A percentile compares a stretch with the other conserved stretches of the same genome.
phyloP scores from a whole-genome alignment of 1,284 basidiomycete genomes.

The Ceratobasidium sp. region DNA sequence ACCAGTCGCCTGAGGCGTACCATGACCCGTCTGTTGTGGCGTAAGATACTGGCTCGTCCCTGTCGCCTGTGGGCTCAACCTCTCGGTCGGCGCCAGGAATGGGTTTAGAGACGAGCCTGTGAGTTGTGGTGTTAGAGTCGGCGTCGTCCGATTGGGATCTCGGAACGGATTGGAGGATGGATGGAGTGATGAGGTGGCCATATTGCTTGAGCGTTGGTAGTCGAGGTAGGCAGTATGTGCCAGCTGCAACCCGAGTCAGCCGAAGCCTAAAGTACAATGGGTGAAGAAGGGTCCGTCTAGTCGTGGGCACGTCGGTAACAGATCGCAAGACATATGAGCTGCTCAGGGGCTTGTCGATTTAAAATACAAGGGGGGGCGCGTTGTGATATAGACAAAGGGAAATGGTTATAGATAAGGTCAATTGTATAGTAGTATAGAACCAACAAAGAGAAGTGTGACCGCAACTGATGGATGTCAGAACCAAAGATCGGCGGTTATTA shows the following conservation, averaged over 20 bases:
- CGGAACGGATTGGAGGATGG: conserved; percentile 43
- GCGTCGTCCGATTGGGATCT: conserved; percentile 37
- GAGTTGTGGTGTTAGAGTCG: conserved; percentile 22
- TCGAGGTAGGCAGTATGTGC: no score
- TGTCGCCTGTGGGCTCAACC: conserved; percentile 29
- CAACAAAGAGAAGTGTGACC: no score
- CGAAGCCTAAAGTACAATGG: no score
- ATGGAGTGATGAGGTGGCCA: conserved; percentile 24
- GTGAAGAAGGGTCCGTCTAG: no score
- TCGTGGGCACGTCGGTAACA: background rate
- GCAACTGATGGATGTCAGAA: background rate
- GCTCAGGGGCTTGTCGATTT: no score
- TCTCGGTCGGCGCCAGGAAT: conserved; percentile 30
- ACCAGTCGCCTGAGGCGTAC: conserved; percentile 9
- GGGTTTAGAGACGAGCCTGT: conserved; percentile 40
- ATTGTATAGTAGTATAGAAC: background rate
- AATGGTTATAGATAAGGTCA: background rate
- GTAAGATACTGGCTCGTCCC: conserved; percentile 40
- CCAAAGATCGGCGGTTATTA: background rate
- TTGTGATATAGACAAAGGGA: no score
- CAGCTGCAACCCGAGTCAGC: no score
- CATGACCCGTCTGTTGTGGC: conserved; percentile 10
- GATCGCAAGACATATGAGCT: no score
- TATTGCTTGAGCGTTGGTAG: no score
- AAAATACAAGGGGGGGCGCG: no score